Percentiles rank a stretch among this genome's conserved stretches.
Conservation (phyloP, 1,139 yeast species). For the Pichia inconspicua region DNA sequence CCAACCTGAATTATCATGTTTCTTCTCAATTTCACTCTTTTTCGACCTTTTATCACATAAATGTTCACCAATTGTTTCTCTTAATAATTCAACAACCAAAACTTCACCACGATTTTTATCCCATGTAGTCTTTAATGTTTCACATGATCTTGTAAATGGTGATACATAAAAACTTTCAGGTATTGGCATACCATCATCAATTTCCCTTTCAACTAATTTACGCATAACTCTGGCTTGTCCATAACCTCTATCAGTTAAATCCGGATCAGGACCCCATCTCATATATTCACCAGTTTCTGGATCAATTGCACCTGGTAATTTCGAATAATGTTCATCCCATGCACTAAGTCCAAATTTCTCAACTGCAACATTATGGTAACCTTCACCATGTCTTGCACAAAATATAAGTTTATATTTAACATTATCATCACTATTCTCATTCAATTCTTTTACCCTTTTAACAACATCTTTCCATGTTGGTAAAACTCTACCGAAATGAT, state of each 20-base stretch:
- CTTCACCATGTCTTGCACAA: conserved; percentile 74
- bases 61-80: conserved; percentile 65
- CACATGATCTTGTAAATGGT: conserved; percentile 56
- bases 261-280: conserved; percentile 64
- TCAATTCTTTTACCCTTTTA: conserved; percentile 32
- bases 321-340: conserved; percentile 59
- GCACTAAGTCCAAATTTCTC: conserved; percentile 46
- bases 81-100: conserved; percentile 43
- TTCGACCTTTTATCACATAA: conserved; percentile 56
- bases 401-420: conserved; percentile 45
- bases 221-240: conserved; percentile 29
- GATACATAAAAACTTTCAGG: conserved; percentile 54
- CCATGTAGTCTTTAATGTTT: conserved; percentile 58
- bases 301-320: conserved; percentile 33
- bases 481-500: conserved; percentile 41
- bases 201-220: conserved; percentile 26
- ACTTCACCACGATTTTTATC: conserved; percentile 34
- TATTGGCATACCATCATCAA: conserved; percentile 39
- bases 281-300: conserved; percentile 39
- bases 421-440: conserved; percentile 30
- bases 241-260: conserved; percentile 50
- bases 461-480: conserved; percentile 40
- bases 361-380: conserved; percentile 60
- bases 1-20: conserved; percentile 29
- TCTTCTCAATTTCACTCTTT: conserved; percentile 31